Percentiles rank a stretch among this genome's conserved stretches.
These are phyloP conservation scores for Trebouxia sp. DNA, from an alignment of 139 green algal genomes.

Conservation along the genomic window DNA sequence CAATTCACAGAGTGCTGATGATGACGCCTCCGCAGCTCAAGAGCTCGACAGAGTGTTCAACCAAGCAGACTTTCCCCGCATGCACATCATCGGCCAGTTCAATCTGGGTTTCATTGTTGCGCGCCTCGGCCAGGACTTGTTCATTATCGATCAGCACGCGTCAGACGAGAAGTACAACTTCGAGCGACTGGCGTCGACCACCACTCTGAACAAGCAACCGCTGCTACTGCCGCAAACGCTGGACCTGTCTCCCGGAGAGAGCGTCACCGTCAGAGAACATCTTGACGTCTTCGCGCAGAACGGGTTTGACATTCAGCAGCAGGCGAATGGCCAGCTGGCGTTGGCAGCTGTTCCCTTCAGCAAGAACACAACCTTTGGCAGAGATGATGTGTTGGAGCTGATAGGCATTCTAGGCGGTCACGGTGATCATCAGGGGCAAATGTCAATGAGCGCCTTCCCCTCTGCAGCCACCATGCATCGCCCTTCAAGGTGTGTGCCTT, in stretches of 20 bases:
- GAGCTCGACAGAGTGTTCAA: constrained; percentile 91
- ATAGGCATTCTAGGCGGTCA: constrained; percentile 41
- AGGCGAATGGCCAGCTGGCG: constrained; percentile 43
- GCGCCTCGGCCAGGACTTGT: constrained; percentile 79
- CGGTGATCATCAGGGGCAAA: neutral
- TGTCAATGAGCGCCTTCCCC: neutral
- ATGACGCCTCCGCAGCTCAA: constrained; percentile 37
- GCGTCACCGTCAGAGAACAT: constrained; percentile 45
- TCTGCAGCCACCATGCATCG: neutral
- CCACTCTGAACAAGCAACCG: constrained; percentile 79
- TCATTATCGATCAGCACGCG: constrained; percentile 97
- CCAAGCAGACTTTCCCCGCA: constrained; percentile 82
- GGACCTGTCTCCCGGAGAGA: constrained; percentile 58
- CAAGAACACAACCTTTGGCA: constrained; percentile 67
- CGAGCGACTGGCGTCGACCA: constrained; percentile 68
- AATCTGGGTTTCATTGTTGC: constrained; percentile 98
- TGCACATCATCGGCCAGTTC: constrained; percentile 88
- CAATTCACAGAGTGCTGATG: neutral
- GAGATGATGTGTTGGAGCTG: constrained; percentile 68
- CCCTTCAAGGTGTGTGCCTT: neutral
- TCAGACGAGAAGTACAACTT: constrained; percentile 96
- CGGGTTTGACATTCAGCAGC: constrained; percentile 91
- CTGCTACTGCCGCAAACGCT: constrained; percentile 73
- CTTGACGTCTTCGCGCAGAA: constrained; percentile 72
- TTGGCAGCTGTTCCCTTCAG: constrained; percentile 67